phyloP scores from a whole-genome alignment of 2,329 filamentous ascomycete species.

The Fusarium scirpi region DNA sequence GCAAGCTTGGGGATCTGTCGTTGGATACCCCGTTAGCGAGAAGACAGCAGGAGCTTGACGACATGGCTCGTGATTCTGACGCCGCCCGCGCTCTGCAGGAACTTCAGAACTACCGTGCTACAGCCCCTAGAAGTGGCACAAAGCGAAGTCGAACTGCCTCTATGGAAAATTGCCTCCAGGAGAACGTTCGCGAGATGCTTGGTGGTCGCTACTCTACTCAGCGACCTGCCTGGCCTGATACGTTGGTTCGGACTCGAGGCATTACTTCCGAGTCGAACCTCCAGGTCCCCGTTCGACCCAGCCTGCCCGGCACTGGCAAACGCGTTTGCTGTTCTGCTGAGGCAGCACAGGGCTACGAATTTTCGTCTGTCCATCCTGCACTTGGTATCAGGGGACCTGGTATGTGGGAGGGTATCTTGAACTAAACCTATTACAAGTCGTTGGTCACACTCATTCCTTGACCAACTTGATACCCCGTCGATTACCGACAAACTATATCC shows the following conservation, averaged over 20 bases:
- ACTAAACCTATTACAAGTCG: slow-evolving; percentile 52
- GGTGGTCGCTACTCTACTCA: slow-evolving; percentile 51
- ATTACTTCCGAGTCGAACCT: slow-evolving; percentile 45
- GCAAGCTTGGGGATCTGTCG: slow-evolving; percentile 64
- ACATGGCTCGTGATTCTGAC: slow-evolving; percentile 59
- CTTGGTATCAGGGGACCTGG: slow-evolving; percentile 67
- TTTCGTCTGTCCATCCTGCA: slow-evolving; percentile 61
- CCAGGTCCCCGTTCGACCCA: slow-evolving; percentile 57
- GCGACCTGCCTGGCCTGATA: slow-evolving; percentile 52
- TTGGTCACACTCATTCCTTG: slow-evolving; percentile 34
- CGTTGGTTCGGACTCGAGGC: slow-evolving; percentile 53
- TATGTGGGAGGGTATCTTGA: slow-evolving; percentile 75
- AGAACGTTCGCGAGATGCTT: slow-evolving; percentile 75
- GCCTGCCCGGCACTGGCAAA: slow-evolving; percentile 66
- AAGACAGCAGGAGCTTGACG: slow-evolving; percentile 61
- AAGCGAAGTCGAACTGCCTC: slow-evolving; percentile 73
- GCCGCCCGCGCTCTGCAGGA: slow-evolving; percentile 71
- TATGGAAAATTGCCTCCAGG: slow-evolving; percentile 70
- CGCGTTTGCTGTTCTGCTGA: slow-evolving; percentile 75
- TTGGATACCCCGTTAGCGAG: slow-evolving; percentile 61
- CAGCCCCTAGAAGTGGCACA: slow-evolving; percentile 53
- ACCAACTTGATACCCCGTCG: slow-evolving; percentile 41
- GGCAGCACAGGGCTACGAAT: slow-evolving; percentile 61
- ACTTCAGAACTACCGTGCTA: slow-evolving; percentile 66
- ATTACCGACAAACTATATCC: slow-evolving; percentile 36